These are phyloP conservation scores for Quillaja saponaria DNA, from an alignment of 306 rosid genomes.

Conservation along the genomic window DNA sequence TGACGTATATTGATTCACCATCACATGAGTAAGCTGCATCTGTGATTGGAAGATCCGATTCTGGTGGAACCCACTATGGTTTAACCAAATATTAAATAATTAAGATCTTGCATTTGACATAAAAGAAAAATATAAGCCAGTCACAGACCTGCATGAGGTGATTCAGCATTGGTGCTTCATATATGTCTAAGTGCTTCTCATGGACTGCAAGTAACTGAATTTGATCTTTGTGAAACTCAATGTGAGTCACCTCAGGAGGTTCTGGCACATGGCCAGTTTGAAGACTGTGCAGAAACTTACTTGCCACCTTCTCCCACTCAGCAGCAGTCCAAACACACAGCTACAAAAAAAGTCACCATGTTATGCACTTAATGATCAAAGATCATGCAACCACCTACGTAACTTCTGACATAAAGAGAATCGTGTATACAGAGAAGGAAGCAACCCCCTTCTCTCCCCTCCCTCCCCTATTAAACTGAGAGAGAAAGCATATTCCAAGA, in stretches of 20 bases:
- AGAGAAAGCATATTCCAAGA: background rate
- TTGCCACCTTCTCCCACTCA: constrained; percentile 23
- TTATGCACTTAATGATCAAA: background rate
- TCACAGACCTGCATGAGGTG: constrained; percentile 16
- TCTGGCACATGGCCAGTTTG: constrained; percentile 12
- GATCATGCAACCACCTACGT: background rate
- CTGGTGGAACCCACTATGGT: constrained; percentile 13
- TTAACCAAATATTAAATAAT: background rate
- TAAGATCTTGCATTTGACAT: background rate
- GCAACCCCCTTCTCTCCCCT: background rate
- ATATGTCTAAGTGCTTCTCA: constrained; percentile 25
- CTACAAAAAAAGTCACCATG: constrained; percentile 3
- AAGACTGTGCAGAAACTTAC: constrained; percentile 9
- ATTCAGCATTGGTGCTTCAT: constrained; percentile 13
- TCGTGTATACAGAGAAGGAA: constrained; percentile 2
- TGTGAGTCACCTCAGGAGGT: constrained; percentile 17
- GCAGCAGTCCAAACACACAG: constrained; percentile 19
- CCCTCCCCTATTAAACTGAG: background rate
- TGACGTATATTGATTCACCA: constrained; percentile 18
- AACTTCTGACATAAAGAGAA: background rate
- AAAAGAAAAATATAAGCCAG: background rate
- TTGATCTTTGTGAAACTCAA: constrained; percentile 26
- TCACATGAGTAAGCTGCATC: constrained; percentile 16
- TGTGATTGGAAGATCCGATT: constrained; percentile 22
- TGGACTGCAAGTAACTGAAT: constrained; percentile 2